Evolutionary conservation across 495 filamentous ascomycete species (phyloP).

Genomic region (Neurospora sp.): DNA sequence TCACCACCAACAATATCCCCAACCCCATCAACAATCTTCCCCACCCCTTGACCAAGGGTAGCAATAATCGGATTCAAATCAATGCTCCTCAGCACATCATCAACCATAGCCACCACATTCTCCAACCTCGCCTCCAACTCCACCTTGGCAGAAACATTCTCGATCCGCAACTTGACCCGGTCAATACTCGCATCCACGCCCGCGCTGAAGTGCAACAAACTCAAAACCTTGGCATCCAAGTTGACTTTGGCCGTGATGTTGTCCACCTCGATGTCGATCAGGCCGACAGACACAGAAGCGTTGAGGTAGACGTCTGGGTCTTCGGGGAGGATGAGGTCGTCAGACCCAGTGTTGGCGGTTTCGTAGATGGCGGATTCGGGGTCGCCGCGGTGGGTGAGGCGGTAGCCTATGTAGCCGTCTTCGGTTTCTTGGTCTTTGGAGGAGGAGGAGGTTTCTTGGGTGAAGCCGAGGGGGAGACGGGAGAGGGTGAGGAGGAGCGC

Average conservation of each 20-base stretch:
- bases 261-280: slow-evolving; percentile 42
- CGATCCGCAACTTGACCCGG: slow-evolving; percentile 39
- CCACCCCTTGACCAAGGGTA: slow-evolving; percentile 37
- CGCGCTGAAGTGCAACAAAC: slow-evolving; percentile 45
- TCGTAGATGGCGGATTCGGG: slow-evolving; percentile 38
- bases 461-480: slow-evolving; percentile 12
- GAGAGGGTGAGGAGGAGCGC: slow-evolving; percentile 14
- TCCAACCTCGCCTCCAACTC: slow-evolving; percentile 44
- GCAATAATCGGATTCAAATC: slow-evolving; percentile 49
- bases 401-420: slow-evolving; percentile 45
- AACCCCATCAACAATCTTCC: slow-evolving; percentile 35
- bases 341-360: slow-evolving; percentile 34
- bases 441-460: neutral
- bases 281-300: slow-evolving; percentile 40
- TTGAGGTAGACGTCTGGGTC: slow-evolving; percentile 48
- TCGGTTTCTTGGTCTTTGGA: neutral
- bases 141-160: slow-evolving; percentile 47
- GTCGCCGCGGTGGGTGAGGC: slow-evolving; percentile 38
- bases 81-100: slow-evolving; percentile 39
- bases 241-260: slow-evolving; percentile 53
- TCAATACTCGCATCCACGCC: slow-evolving; percentile 46
- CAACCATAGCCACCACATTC: slow-evolving; percentile 47
- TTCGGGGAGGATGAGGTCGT: slow-evolving; percentile 26
- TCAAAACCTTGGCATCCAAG: slow-evolving; percentile 45
- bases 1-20: slow-evolving; percentile 13